phyloP scores from a whole-genome alignment of 306 rosid species.

The Cicer pinnatifidum region DNA sequence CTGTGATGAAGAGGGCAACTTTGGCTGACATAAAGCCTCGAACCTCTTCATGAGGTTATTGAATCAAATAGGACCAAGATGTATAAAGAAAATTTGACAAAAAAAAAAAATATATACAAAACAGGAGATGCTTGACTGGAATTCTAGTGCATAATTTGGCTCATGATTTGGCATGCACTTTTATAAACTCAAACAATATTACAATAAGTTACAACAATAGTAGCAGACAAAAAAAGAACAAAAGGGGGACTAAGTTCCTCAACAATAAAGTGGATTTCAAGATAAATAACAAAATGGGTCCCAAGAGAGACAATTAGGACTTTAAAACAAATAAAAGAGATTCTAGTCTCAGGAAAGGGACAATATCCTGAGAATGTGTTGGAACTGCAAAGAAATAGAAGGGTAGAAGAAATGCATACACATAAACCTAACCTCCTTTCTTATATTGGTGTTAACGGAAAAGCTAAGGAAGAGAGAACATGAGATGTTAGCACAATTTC shows the following conservation, averaged over 20 bases:
- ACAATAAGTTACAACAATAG: constrained; percentile 25
- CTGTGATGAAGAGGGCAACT: constrained; percentile 44
- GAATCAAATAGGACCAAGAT: constrained; percentile 40
- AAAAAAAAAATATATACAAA: background rate
- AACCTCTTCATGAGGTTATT: constrained; percentile 50
- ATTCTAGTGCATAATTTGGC: constrained; percentile 34
- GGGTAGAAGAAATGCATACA: constrained; percentile 38
- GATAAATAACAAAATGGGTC: constrained; percentile 44
- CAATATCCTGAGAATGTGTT: constrained; percentile 46
- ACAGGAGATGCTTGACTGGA: constrained; percentile 29
- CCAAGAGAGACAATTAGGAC: constrained; percentile 41
- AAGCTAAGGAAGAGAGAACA: constrained; percentile 55
- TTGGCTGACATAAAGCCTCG: constrained; percentile 27
- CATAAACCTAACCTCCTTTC: constrained; percentile 43
- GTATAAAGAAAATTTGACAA: background rate
- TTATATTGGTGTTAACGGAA: constrained; percentile 51
- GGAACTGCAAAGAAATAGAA: constrained; percentile 29
- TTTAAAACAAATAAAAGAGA: constrained; percentile 37
- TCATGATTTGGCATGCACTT: constrained; percentile 39
- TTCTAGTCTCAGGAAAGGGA: constrained; percentile 40
- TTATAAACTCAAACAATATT: background rate
- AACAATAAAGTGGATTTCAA: constrained; percentile 33
- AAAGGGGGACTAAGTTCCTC: constrained; percentile 12
- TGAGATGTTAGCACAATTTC: constrained; percentile 59
- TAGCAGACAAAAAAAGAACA: constrained; percentile 40